A percentile compares a stretch with the other conserved stretches of the same genome.
phyloP scores from a whole-genome alignment of 139 green algal species.

The Nannochloris sp. region DNA sequence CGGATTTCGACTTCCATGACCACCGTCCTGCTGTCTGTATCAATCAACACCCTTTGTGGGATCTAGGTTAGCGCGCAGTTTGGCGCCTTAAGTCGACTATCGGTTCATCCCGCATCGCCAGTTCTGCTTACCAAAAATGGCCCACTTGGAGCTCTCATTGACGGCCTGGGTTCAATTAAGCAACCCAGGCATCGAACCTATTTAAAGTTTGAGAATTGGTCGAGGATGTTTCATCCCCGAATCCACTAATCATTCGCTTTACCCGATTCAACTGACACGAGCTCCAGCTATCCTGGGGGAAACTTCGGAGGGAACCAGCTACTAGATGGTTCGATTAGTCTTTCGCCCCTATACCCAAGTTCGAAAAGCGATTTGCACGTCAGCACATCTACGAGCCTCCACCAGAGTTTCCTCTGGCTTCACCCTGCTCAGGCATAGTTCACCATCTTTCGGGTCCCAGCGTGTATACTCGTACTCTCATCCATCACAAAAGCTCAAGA shows the following conservation, averaged over 20 bases:
- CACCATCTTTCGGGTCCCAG: slow-evolving; percentile 92
- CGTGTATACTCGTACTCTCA: slow-evolving; percentile 83
- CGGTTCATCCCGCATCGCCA: slow-evolving; percentile 93
- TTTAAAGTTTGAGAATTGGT: slow-evolving; percentile 97
- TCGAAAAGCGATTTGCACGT: slow-evolving; percentile 95
- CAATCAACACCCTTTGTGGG: slow-evolving; percentile 91
- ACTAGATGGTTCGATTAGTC: slow-evolving; percentile 98
- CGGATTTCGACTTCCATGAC: slow-evolving; percentile 96
- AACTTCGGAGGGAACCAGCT: slow-evolving; percentile 94
- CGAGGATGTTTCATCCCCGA: slow-evolving; percentile 74
- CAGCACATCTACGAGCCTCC: slow-evolving; percentile 91
- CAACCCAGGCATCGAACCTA: slow-evolving; percentile 76
- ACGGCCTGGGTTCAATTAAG: slow-evolving; percentile 74
- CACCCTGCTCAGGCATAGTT: slow-evolving; percentile 92
- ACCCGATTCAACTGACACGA: slow-evolving; percentile 78
- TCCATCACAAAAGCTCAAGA: slow-evolving; percentile 83
- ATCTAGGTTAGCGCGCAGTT: slow-evolving; percentile 90
- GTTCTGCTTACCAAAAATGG: slow-evolving; percentile 96
- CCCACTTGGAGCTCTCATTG: slow-evolving; percentile 80
- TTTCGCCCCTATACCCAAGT: slow-evolving; percentile 97
- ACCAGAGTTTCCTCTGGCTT: slow-evolving; percentile 92
- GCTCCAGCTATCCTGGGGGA: slow-evolving; percentile 87
- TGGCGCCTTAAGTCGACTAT: slow-evolving; percentile 83
- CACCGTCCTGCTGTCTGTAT: slow-evolving; percentile 93
- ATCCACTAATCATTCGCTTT: slow-evolving; percentile 93